These are phyloP conservation scores for Mucor velutinosus DNA, from an alignment of 371 early-diverging fungal genomes.

Conservation along the genomic window DNA sequence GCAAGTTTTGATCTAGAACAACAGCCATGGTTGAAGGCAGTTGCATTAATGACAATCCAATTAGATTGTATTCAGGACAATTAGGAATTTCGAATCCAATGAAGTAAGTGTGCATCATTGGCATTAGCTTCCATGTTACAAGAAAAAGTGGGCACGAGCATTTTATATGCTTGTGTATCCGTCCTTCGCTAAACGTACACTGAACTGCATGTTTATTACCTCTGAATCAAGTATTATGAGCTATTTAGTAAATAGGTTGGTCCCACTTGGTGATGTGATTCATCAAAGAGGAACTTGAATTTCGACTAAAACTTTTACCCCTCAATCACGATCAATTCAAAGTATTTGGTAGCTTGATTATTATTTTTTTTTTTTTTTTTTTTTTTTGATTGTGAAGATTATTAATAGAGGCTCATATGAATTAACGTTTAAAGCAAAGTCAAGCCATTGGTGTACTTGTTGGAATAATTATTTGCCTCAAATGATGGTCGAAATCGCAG, in stretches of 20 bases:
- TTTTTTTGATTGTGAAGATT: neutral
- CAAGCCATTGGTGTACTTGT: too few relatives aligned
- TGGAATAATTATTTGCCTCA: too few relatives aligned
- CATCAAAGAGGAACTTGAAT: neutral
- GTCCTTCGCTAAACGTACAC: neutral
- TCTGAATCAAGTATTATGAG: neutral
- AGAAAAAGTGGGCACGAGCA: neutral
- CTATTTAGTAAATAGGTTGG: neutral
- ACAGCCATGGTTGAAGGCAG: neutral
- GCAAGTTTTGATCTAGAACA: slow-evolving; percentile 5
- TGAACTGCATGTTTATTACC: neutral
- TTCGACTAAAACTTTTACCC: neutral
- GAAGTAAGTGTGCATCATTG: neutral
- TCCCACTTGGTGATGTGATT: neutral
- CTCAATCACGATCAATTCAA: neutral
- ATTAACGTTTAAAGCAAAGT: too few relatives aligned
- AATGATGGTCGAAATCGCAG: too few relatives aligned
- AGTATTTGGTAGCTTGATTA: neutral
- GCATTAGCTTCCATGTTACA: neutral
- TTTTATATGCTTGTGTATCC: neutral
- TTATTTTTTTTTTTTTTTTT: too few relatives aligned
- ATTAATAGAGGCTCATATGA: too few relatives aligned
- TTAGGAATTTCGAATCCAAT: neutral
- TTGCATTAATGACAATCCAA: neutral
- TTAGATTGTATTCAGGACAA: neutral